These are phyloP conservation scores for Cochlearia excelsa DNA, from an alignment of 345 rosid species.

Conservation along the genomic window DNA sequence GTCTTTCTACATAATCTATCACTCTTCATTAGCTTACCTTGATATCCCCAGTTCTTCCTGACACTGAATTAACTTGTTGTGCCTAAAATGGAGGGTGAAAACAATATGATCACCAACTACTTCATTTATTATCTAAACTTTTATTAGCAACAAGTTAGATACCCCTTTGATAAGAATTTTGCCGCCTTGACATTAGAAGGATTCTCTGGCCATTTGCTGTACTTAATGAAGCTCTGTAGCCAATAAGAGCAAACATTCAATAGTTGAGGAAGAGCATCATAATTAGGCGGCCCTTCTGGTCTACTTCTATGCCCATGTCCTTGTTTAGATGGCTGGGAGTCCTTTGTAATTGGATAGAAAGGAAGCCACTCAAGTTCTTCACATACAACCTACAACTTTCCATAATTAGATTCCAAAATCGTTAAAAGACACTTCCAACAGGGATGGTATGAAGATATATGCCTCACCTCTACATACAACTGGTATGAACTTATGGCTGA, in stretches of 20 bases:
- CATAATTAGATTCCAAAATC: conserved; percentile 18
- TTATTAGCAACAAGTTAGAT: conserved; percentile 25
- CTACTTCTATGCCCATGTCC: conserved; percentile 55
- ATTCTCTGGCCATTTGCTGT: conserved; percentile 90
- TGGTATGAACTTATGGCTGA: conserved; percentile 94
- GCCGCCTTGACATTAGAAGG: conserved; percentile 89
- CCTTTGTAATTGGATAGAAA: conserved; percentile 53
- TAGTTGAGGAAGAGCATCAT: conserved; percentile 65
- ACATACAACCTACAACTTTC: conserved; percentile 70
- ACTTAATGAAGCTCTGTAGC: conserved; percentile 90
- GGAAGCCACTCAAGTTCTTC: conserved; percentile 97
- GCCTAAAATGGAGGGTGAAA: conserved; percentile 48
- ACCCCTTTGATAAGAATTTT: conserved; percentile 84
- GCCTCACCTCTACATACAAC: conserved; percentile 88
- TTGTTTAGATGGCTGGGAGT: conserved; percentile 36
- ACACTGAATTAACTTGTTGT: conserved; percentile 68
- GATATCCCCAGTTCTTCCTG: conserved; percentile 61
- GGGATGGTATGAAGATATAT: conserved; percentile 19
- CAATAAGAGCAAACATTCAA: conserved; percentile 87
- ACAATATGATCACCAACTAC: conserved; percentile 1
- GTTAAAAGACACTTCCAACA: conserved; percentile 16
- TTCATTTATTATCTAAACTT: neutral
- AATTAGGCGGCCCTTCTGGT: conserved; percentile 63
- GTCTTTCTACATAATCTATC: conserved; percentile 1
- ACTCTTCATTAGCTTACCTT: conserved; percentile 46